Conservation (phyloP, 441 rosid species). For the Populus hybrid region DNA sequence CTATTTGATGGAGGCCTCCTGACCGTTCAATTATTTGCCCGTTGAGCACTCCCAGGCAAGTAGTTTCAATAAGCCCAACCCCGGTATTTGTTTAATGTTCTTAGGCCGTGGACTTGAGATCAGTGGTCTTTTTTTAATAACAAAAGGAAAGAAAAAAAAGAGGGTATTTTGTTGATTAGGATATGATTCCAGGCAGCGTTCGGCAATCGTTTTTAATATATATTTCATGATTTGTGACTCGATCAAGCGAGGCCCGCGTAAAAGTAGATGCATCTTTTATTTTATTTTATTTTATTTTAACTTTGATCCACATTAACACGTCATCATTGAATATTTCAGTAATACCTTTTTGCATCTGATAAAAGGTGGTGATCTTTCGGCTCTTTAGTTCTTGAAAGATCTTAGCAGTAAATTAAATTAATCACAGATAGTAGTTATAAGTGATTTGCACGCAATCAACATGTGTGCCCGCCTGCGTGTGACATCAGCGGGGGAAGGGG, state of each 20-base stretch:
- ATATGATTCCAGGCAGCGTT: no score
- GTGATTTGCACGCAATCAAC: background rate
- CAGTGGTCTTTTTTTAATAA: background rate
- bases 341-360: background rate
- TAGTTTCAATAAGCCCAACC: background rate
- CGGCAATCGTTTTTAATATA: no score
- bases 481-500: background rate
- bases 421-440: background rate
- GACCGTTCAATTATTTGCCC: background rate
- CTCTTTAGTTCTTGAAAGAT: background rate
- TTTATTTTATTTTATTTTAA: no score
- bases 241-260: background rate
- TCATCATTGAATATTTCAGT: background rate
- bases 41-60: background rate
- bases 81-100: background rate
- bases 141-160: background rate
- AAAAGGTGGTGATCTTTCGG: background rate
- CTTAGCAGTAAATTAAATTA: no score
- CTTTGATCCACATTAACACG: background rate
- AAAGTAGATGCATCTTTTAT: background rate
- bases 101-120: background rate
- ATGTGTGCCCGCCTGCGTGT: background rate
- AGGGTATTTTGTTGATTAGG: background rate
- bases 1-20: background rate
- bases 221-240: background rate